phyloP scores from a whole-genome alignment of 371 early-diverging fungal species.

The Syncephalis fuscata region DNA sequence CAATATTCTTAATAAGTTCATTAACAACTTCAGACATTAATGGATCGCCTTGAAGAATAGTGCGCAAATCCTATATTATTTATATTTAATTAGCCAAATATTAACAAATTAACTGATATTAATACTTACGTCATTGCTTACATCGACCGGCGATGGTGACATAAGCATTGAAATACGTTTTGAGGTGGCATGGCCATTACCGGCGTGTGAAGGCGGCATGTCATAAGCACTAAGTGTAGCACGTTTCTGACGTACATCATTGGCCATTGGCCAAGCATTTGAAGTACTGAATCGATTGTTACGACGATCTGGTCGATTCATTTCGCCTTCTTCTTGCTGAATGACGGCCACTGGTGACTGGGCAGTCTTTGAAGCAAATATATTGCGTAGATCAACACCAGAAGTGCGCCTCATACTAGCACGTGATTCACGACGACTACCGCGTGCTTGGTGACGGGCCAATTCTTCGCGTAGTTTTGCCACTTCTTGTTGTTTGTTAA shows the following conservation, averaged over 20 bases:
- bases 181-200: constrained; percentile 9
- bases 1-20: constrained; percentile 68
- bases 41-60: constrained; percentile 45
- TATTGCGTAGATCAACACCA: constrained; percentile 12
- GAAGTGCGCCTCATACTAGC: constrained; percentile 16
- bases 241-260: constrained; percentile 1
- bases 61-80: constrained; percentile 15
- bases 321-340: constrained; percentile 10
- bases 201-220: no score
- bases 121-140: constrained; percentile 11
- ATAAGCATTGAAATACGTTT: constrained; percentile 14
- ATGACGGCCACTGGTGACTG: constrained; percentile 11
- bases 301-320: constrained; percentile 19
- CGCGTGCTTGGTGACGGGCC: constrained; percentile 16
- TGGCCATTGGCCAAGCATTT: constrained; percentile 19
- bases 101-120: no score
- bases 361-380: constrained; percentile 13
- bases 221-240: no score
- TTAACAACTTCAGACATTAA: constrained; percentile 78
- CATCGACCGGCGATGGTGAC: constrained; percentile 11
- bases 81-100: no score
- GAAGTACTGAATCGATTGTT: constrained; percentile 17
- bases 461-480: constrained; percentile 29
- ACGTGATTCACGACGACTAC: constrained; percentile 15
- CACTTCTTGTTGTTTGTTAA: constrained; percentile 47